phyloP scores from a whole-genome alignment of 1,139 yeast species.

The Nakaseomyces glabratus region DNA sequence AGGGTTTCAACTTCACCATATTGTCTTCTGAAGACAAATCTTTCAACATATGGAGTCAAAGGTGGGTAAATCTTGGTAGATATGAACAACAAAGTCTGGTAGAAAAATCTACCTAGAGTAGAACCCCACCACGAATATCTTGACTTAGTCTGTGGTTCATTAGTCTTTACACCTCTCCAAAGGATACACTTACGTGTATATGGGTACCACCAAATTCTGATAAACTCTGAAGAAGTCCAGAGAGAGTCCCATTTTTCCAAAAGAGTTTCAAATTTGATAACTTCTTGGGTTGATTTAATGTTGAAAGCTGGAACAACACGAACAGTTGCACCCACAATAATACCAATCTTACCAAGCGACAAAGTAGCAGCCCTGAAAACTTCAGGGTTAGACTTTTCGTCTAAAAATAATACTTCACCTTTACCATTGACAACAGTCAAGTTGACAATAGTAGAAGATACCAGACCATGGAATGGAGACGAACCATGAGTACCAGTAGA shows the following conservation, averaged over 20 bases:
- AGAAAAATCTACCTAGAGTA: constrained; percentile 61
- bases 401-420: constrained; percentile 65
- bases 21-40: constrained; percentile 75
- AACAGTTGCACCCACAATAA: constrained; percentile 79
- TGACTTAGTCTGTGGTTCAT: constrained; percentile 56
- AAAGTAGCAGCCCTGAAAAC: constrained; percentile 77
- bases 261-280: constrained; percentile 65
- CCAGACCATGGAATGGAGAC: constrained; percentile 83
- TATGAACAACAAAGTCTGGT: constrained; percentile 69
- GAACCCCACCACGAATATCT: constrained; percentile 84
- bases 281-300: constrained; percentile 72
- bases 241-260: constrained; percentile 58
- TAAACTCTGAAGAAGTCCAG: constrained; percentile 88
- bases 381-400: constrained; percentile 57
- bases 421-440: constrained; percentile 61
- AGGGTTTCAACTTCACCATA: constrained; percentile 68
- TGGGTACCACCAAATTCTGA: constrained; percentile 97
- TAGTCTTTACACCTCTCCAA: constrained; percentile 77
- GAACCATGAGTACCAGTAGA: constrained; percentile 98
- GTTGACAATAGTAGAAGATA: constrained; percentile 78
- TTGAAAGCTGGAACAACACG: constrained; percentile 80
- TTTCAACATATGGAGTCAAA: constrained; percentile 76
- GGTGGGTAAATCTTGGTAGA: constrained; percentile 66
- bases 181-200: constrained; percentile 75
- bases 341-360: constrained; percentile 85